Percentiles rank a stretch among this genome's conserved stretches.
Evolutionary conservation across 2,329 filamentous ascomycete genomes (phyloP).

Genomic region (Scedosporium aurantiacum): DNA sequence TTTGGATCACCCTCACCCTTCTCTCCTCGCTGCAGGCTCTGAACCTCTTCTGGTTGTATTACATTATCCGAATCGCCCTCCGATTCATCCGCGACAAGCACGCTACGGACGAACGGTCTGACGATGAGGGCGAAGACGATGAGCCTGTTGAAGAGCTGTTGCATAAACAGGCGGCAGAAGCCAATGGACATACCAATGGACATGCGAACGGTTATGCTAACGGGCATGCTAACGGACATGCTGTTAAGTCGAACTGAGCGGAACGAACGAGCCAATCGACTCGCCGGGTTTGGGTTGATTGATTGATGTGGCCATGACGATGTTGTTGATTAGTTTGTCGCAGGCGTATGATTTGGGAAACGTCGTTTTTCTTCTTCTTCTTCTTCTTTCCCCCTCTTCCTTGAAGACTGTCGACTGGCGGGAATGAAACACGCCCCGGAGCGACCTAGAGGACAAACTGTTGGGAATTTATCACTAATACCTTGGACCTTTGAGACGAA

Average conservation of each 20-base stretch:
- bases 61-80: constrained; percentile 64
- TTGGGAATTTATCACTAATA: neutral
- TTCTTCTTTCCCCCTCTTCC: neutral
- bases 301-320: neutral
- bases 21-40: constrained; percentile 60
- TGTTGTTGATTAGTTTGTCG: neutral
- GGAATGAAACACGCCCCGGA: neutral
- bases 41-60: constrained; percentile 74
- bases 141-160: constrained; percentile 23
- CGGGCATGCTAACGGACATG: neutral
- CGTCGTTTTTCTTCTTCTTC: neutral
- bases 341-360: neutral
- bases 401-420: neutral
- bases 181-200: constrained; percentile 1
- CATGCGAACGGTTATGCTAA: constrained; percentile 1
- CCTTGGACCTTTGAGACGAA: neutral
- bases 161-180: constrained; percentile 11
- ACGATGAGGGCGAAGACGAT: constrained; percentile 54
- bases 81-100: constrained; percentile 52
- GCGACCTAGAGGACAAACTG: neutral
- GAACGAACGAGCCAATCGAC: neutral
- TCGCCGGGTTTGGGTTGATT: neutral
- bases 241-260: neutral
- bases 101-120: constrained; percentile 61
- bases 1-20: constrained; percentile 55